These are phyloP conservation scores for Zymoseptoria passerinii DNA, from an alignment of 2,329 filamentous ascomycete genomes.

Conservation along the genomic window DNA sequence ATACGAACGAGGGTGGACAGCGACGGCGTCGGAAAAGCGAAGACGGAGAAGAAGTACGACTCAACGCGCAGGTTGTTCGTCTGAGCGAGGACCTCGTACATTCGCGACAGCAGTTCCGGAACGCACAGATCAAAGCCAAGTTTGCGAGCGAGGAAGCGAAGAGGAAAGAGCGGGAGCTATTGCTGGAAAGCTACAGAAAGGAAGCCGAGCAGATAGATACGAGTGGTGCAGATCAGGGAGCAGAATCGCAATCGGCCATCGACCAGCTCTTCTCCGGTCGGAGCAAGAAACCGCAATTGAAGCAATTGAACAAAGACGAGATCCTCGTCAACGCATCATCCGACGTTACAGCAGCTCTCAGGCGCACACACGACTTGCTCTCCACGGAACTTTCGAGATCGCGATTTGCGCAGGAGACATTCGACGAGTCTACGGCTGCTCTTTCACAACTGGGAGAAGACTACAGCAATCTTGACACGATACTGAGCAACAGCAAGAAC, in stretches of 20 bases:
- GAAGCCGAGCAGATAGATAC: slow-evolving; percentile 34
- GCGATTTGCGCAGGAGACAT: slow-evolving; percentile 80
- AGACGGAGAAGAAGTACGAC: slow-evolving; percentile 48
- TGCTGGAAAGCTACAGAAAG: slow-evolving; percentile 15
- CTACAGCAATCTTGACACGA: slow-evolving; percentile 69
- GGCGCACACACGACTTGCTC: slow-evolving; percentile 80
- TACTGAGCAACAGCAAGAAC: slow-evolving; percentile 65
- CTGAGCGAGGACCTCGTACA: slow-evolving; percentile 63
- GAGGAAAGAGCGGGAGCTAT: slow-evolving; percentile 59
- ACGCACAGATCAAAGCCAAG: slow-evolving; percentile 72
- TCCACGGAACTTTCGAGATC: slow-evolving; percentile 75
- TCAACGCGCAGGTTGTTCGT: slow-evolving; percentile 59
- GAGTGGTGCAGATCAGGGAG: slow-evolving; percentile 24
- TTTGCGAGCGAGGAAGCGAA: slow-evolving; percentile 65
- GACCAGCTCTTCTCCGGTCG: slow-evolving; percentile 30
- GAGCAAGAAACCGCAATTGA: slow-evolving; percentile 26
- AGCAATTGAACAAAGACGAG: slow-evolving; percentile 60
- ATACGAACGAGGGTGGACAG: slow-evolving; percentile 40
- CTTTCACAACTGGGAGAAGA: slow-evolving; percentile 72
- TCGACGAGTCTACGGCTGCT: slow-evolving; percentile 74
- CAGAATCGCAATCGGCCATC: neutral
- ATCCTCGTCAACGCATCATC: slow-evolving; percentile 65
- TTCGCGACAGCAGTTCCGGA: slow-evolving; percentile 62
- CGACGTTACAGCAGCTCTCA: slow-evolving; percentile 76
- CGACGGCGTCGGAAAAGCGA: slow-evolving; percentile 43